Base-by-base conservation (phyloP, 768 basidiomycete species). In the Pleurotus ostreatus region DNA sequence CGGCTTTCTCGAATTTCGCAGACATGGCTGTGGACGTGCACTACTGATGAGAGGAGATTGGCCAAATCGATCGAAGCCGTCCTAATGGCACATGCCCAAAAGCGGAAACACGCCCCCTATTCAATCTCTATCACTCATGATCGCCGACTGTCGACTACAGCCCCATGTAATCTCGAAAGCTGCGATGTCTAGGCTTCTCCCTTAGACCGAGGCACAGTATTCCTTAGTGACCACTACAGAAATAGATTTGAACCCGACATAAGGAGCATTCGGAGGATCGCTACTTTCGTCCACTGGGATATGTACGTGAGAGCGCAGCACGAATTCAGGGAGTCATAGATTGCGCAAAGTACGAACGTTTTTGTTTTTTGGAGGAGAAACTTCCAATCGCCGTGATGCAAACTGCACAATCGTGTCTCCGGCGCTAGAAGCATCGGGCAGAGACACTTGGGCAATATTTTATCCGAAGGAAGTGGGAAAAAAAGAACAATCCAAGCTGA, bases 1-100 rank as follows among this genome's bases (percentile, higher is more conserved):
- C 84, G 61, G 92, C 88, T 73, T 84, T 88, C 25, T 89, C 74
- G 73, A 93, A 94, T 70, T 92, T 78, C 30, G 58, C 47, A 45
- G 47, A 52, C 18, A 87, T 78, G 88, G 92, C 89, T 70, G 59
- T 38, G 49, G 30, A 34, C 9, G 30, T 34, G 30, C 30, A 34
- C 30, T 34, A 34, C 8, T 34, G 30, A 34, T 34, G 30, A 34
- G 30, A 34, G 30, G 30, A 34, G 30, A 34, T 34, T 34, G 30
- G 30, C 30, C 2, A 34, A 34, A 34, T 34, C 30, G 30, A 34
- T 34, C 30, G 30, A 34, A 9, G 8, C 30, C 30, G 8, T 34
- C 30, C 26, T 34, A 34, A 11, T 34, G 30, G 30, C 30, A 34
- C 30, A 11, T 34, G 11, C 30, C 30, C 8, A 1, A 34, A 34